Conservation (phyloP, 2,329 filamentous ascomycete genomes). For the Phaeosphaeria sp. region DNA sequence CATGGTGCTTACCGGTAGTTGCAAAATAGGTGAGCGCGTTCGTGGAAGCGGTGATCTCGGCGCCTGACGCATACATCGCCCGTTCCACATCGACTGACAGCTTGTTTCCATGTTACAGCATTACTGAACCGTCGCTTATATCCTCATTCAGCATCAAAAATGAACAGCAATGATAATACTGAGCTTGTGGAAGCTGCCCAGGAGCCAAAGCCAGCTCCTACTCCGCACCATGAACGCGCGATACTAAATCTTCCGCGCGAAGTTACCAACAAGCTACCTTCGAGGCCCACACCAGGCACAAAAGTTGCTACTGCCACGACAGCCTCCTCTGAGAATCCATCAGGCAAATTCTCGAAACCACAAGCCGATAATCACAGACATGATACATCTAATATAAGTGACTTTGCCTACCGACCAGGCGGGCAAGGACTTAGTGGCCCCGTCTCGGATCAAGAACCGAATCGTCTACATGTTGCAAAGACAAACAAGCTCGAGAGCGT, state of each 20-base stretch:
- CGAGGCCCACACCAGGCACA: neutral
- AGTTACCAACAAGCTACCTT: too few species aligned
- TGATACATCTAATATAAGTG: neutral
- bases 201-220: neutral
- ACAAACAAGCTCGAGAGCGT: neutral
- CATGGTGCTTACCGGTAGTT: neutral
- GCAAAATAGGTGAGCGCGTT: neutral
- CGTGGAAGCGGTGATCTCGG: neutral
- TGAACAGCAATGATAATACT: neutral
- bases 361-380: neutral
- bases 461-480: neutral
- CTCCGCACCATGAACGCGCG: too few species aligned
- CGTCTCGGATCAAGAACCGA: neutral
- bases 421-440: neutral
- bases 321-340: neutral
- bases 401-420: neutral
- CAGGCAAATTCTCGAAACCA: neutral
- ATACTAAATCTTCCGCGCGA: too few species aligned
- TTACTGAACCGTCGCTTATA: neutral
- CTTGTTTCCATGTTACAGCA: neutral
- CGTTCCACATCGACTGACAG: neutral
- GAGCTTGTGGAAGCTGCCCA: neutral
- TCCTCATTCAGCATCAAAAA: neutral
- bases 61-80: neutral
- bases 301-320: neutral